phyloP scores from a whole-genome alignment of 805 yeast genomes.

The Monosporozyma aquatica region DNA sequence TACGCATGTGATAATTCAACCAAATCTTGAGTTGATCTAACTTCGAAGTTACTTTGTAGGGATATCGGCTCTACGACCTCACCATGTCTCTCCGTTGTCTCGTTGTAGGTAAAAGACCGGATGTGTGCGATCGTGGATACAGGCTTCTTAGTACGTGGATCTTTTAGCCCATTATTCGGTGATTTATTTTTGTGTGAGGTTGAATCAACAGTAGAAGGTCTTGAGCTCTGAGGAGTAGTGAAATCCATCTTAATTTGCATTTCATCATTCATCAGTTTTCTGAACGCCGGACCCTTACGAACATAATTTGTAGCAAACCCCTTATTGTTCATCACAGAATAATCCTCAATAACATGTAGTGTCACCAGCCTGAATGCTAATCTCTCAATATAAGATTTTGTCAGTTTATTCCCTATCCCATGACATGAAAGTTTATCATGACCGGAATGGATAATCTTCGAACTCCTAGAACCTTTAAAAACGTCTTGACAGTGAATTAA shows the following conservation, averaged over 20 bases:
- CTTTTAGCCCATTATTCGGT: background rate
- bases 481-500: constrained; percentile 76
- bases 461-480: constrained; percentile 60
- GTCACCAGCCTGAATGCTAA: constrained; percentile 70
- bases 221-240: constrained; percentile 21
- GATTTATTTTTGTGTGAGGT: background rate
- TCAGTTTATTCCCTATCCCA: constrained; percentile 59
- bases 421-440: constrained; percentile 52
- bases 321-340: constrained; percentile 59
- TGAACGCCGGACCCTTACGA: constrained; percentile 47
- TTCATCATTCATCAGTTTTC: constrained; percentile 36
- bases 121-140: background rate
- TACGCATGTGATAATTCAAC: constrained; percentile 18
- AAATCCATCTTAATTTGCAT: constrained; percentile 46
- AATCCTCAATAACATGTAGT: constrained; percentile 58
- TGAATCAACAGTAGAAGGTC: constrained; percentile 12
- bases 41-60: constrained; percentile 7
- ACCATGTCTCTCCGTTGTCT: constrained; percentile 2
- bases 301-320: constrained; percentile 80
- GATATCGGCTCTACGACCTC: constrained; percentile 10
- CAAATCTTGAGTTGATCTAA: constrained; percentile 19
- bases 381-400: constrained; percentile 67
- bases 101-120: constrained; percentile 8
- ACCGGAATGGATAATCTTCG: constrained; percentile 54
- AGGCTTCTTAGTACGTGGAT: constrained; percentile 1